Evolutionary conservation across 108 stramenopile genomes (phyloP).

Genomic region (Cyclotella choctawhatcheeana): DNA sequence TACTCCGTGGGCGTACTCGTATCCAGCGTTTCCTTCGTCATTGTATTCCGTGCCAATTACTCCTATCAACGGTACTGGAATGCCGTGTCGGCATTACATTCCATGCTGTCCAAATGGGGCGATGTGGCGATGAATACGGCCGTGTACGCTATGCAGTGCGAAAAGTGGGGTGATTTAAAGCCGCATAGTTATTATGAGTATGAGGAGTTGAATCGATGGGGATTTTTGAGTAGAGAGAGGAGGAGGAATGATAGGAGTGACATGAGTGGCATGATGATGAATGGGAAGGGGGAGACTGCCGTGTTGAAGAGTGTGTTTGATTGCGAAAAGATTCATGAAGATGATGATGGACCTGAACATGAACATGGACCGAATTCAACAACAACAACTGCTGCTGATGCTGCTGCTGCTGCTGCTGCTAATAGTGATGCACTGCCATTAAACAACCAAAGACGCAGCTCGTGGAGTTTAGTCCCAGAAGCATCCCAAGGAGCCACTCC

Average conservation of each 20-base stretch:
- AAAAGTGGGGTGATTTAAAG: constrained; percentile 53
- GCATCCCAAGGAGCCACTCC: neutral
- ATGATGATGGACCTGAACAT: neutral
- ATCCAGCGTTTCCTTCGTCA: constrained; percentile 57
- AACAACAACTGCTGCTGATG: no score
- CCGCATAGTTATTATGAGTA: constrained; percentile 64
- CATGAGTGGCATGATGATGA: neutral
- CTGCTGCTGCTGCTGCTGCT: neutral
- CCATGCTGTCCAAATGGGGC: constrained; percentile 73
- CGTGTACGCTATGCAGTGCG: constrained; percentile 66
- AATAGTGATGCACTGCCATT: neutral
- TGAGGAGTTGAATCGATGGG: constrained; percentile 60
- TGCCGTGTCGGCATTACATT: constrained; percentile 35
- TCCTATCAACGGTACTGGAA: constrained; percentile 78
- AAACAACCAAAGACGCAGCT: no score
- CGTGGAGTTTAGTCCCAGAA: neutral
- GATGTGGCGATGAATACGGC: constrained; percentile 66
- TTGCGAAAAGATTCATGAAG: neutral
- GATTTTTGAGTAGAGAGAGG: no score
- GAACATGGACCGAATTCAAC: no score
- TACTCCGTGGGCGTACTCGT: constrained; percentile 74
- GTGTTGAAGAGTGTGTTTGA: constrained; percentile 12
- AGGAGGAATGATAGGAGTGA: constrained; percentile 64
- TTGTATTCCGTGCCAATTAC: constrained; percentile 73
- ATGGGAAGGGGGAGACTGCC: neutral